Evolutionary conservation across 257 asterid species (phyloP).

Genomic region (Nicotiana obtusifolia): DNA sequence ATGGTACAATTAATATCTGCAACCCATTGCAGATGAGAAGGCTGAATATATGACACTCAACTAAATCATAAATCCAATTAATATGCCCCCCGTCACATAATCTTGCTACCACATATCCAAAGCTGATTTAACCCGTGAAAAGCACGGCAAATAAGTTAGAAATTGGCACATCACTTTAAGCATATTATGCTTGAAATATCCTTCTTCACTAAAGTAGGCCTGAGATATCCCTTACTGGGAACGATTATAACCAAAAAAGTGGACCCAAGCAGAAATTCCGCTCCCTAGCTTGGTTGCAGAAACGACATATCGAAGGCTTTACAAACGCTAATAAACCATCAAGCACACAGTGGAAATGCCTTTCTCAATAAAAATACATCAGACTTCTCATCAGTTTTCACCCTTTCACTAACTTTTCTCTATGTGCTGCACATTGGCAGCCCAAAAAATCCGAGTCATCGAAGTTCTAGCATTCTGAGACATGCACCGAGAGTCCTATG

Average conservation of each 20-base stretch:
- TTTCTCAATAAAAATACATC: neutral
- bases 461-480: neutral
- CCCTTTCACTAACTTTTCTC: neutral
- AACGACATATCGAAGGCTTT: neutral
- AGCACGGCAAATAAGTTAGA: neutral
- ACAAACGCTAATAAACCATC: neutral
- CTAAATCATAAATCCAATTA: neutral
- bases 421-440: neutral
- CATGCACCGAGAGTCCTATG: neutral
- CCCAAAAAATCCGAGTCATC: neutral
- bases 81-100: neutral
- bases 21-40: neutral
- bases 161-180: neutral
- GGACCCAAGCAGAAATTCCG: neutral
- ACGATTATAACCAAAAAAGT: neutral
- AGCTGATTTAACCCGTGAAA: neutral
- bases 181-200: neutral
- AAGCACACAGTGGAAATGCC: neutral
- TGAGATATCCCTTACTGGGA: neutral
- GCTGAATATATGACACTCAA: neutral
- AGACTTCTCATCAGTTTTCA: neutral
- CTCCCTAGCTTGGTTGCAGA: neutral
- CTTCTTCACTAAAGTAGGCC: neutral
- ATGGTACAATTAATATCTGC: neutral
- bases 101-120: neutral